These are phyloP conservation scores for Trichosanthes cucumerina DNA, from an alignment of 306 rosid species.

Conservation along the genomic window DNA sequence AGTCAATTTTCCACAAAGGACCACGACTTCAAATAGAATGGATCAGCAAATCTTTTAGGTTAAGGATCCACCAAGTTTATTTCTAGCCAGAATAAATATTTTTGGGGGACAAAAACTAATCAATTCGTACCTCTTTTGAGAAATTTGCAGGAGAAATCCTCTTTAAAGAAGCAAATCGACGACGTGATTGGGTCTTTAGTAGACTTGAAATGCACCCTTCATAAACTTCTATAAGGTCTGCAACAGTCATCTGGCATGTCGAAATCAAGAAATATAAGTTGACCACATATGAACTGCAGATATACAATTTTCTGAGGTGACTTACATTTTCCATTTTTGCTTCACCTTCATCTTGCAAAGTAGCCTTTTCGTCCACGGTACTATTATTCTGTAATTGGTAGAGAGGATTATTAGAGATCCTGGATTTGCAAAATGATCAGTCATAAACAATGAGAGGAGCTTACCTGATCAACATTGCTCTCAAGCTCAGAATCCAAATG, in stretches of 20 bases:
- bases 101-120: background rate
- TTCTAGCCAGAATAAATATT: background rate
- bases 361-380: slow-evolving; percentile 23
- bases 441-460: slow-evolving; percentile 13
- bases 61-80: background rate
- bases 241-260: slow-evolving; percentile 63
- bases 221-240: slow-evolving; percentile 63
- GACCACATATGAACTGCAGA: background rate
- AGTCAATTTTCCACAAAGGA: background rate
- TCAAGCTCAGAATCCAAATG: slow-evolving; percentile 40
- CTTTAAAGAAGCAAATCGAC: slow-evolving; percentile 61
- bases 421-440: slow-evolving; percentile 1
- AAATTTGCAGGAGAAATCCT: slow-evolving; percentile 78
- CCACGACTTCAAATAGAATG: background rate
- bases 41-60: background rate
- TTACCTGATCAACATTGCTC: slow-evolving; percentile 51
- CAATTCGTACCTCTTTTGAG: slow-evolving; percentile 49
- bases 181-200: slow-evolving; percentile 44
- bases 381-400: slow-evolving; percentile 54
- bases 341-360: slow-evolving; percentile 35
- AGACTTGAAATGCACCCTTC: slow-evolving; percentile 69
- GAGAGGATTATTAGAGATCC: slow-evolving; percentile 23
- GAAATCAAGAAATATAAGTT: slow-evolving; percentile 20
- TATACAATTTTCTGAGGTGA: background rate
- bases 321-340: slow-evolving; percentile 48